Conservation (phyloP, 306 rosid species). For the Casuarina cunninghamiana region DNA sequence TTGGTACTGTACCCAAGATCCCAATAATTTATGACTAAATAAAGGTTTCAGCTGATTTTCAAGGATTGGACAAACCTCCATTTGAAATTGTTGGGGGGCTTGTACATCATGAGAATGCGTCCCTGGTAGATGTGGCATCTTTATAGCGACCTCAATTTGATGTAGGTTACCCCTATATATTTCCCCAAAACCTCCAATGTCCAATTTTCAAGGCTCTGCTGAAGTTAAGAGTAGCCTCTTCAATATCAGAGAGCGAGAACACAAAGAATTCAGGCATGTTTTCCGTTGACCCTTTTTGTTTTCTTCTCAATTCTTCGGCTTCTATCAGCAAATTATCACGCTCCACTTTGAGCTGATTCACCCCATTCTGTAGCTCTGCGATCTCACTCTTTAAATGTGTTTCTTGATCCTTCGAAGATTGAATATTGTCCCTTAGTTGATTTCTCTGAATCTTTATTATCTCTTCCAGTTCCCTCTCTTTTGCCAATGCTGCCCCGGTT, state of each 20-base stretch:
- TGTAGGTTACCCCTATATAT: slow-evolving; percentile 43
- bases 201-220: slow-evolving; percentile 47
- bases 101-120: background rate
- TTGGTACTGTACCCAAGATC: background rate
- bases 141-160: slow-evolving; percentile 11
- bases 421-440: slow-evolving; percentile 51
- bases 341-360: background rate
- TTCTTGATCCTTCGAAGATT: slow-evolving; percentile 45
- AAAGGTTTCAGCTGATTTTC: too few species aligned
- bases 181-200: slow-evolving; percentile 56
- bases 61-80: background rate
- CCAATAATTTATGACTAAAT: background rate
- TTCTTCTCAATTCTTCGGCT: background rate
- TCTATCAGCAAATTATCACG: background rate
- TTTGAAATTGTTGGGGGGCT: background rate
- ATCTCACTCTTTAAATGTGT: slow-evolving; percentile 49
- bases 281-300: background rate
- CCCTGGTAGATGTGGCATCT: background rate
- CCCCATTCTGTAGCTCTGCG: slow-evolving; percentile 38
- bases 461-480: slow-evolving; percentile 18
- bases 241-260: slow-evolving; percentile 46
- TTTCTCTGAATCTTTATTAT: slow-evolving; percentile 21
- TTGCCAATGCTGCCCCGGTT: background rate
- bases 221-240: slow-evolving; percentile 47
- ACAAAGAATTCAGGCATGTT: slow-evolving; percentile 35